A percentile compares a stretch with the other conserved stretches of the same genome.
Evolutionary conservation across 2,329 filamentous ascomycete genomes (phyloP).

Genomic region (Ceratocystis colombiana): DNA sequence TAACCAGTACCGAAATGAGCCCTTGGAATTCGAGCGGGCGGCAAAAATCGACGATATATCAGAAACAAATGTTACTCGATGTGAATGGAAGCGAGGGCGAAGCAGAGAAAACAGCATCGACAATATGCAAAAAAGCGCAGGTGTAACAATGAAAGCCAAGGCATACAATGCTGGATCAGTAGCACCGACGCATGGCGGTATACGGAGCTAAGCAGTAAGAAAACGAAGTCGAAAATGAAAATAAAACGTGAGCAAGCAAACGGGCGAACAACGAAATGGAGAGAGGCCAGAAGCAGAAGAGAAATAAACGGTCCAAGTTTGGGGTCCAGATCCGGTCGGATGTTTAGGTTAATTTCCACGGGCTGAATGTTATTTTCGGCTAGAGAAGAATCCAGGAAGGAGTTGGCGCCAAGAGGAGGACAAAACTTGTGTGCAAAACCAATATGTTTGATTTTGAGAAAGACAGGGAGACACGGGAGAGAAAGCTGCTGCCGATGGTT

Average conservation of each 20-base stretch:
- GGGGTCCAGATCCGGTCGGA: not conserved
- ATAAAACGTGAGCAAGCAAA: not conserved
- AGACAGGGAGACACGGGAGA: not conserved
- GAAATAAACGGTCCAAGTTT: not conserved
- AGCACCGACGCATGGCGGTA: no score
- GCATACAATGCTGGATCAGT: no score
- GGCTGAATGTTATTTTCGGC: not conserved
- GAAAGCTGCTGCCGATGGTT: no score
- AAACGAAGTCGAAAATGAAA: not conserved
- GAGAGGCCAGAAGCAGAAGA: not conserved
- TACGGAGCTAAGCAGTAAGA: not conserved
- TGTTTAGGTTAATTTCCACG: not conserved
- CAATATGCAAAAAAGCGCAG: no score
- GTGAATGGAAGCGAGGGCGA: no score
- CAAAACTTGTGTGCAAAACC: not conserved
- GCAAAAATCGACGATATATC: no score
- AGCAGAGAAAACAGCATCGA: no score
- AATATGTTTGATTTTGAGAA: constrained; percentile 1
- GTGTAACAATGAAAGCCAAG: no score
- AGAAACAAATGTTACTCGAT: no score
- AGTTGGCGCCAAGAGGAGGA: not conserved
- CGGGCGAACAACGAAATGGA: not conserved
- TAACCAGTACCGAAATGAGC: no score
- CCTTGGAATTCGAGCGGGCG: no score
- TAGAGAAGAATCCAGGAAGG: not conserved